Evolutionary conservation across 768 basidiomycete genomes (phyloP).

Genomic region (Hypholoma fasciculare): DNA sequence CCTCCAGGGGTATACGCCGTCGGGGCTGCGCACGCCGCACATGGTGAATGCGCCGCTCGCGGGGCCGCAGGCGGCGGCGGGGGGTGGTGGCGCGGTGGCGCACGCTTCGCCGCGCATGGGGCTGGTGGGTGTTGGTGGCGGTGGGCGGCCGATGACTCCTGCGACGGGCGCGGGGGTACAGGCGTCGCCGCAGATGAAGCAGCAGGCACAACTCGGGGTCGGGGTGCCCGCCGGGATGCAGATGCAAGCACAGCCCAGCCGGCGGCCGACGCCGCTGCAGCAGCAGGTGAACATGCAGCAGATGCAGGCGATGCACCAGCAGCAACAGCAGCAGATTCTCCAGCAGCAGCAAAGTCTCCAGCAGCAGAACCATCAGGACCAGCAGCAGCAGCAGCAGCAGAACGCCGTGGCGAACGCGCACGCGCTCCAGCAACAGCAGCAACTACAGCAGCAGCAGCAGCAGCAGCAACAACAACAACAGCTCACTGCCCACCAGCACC

Average conservation of each 20-base stretch:
- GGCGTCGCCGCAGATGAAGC: conserved; percentile 6
- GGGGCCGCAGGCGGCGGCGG: background rate
- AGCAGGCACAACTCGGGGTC: conserved; percentile 2
- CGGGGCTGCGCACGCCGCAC: conserved; percentile 27
- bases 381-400: conserved; percentile 1
- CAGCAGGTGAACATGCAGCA: background rate
- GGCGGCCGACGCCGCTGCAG: conserved; percentile 3
- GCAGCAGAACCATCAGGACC: background rate
- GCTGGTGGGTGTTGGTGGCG: background rate
- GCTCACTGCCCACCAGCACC: background rate
- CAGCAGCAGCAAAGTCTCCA: background rate
- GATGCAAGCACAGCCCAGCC: conserved; percentile 4
- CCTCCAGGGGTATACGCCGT: conserved; percentile 31
- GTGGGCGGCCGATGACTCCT: background rate
- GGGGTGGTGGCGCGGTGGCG: background rate
- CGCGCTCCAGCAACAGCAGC: background rate
- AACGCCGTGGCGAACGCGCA: background rate
- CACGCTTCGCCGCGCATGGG: background rate
- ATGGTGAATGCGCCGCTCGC: background rate
- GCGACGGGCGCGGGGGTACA: background rate
- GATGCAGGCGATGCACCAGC: background rate
- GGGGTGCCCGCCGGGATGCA: conserved; percentile 2
- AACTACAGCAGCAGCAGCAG: background rate
- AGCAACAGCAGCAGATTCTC: background rate
- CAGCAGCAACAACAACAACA: background rate